A percentile compares a stretch with the other conserved stretches of the same genome.
These are phyloP conservation scores for Aspergillus campestris DNA, from an alignment of 495 filamentous ascomycete genomes.

Conservation along the genomic window DNA sequence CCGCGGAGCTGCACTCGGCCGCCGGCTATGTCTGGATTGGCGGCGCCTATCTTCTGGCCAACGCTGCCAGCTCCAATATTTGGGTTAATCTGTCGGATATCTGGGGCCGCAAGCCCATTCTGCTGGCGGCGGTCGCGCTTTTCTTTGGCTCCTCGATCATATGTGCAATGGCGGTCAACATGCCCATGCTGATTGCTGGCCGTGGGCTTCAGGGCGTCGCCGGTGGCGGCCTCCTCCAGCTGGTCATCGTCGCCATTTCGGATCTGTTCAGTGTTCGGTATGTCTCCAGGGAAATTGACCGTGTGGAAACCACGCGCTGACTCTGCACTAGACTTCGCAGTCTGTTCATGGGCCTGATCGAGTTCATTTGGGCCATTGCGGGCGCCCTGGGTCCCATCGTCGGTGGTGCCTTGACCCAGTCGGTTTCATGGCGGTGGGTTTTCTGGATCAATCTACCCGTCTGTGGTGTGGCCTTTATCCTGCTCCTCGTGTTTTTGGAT, in stretches of 20 bases:
- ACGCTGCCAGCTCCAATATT: slow-evolving; percentile 43
- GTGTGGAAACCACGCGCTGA: background rate
- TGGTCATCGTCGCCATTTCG: slow-evolving; percentile 46
- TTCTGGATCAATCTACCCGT: slow-evolving; percentile 71
- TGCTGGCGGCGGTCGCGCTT: slow-evolving; percentile 36
- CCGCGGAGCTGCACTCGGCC: slow-evolving; percentile 47
- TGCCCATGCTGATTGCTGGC: slow-evolving; percentile 47
- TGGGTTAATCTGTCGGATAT: slow-evolving; percentile 55
- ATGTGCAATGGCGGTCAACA: slow-evolving; percentile 39
- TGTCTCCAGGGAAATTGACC: background rate
- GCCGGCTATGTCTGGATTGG: slow-evolving; percentile 61
- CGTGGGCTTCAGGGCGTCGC: slow-evolving; percentile 48
- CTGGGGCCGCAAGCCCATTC: slow-evolving; percentile 50
- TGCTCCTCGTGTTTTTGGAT: slow-evolving; percentile 51
- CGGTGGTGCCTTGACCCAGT: slow-evolving; percentile 58
- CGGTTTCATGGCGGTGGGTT: slow-evolving; percentile 56
- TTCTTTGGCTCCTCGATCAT: slow-evolving; percentile 39
- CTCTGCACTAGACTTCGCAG: slow-evolving; percentile 31
- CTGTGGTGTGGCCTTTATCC: slow-evolving; percentile 43
- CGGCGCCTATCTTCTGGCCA: slow-evolving; percentile 52
- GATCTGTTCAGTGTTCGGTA: slow-evolving; percentile 53
- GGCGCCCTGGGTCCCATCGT: slow-evolving; percentile 57
- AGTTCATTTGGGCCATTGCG: slow-evolving; percentile 49
- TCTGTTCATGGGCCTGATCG: slow-evolving; percentile 46
- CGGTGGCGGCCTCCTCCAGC: slow-evolving; percentile 44